Percentiles rank a stretch among this genome's conserved stretches.
Evolutionary conservation across 768 basidiomycete species (phyloP).

Genomic region (Dendrothele bispora): DNA sequence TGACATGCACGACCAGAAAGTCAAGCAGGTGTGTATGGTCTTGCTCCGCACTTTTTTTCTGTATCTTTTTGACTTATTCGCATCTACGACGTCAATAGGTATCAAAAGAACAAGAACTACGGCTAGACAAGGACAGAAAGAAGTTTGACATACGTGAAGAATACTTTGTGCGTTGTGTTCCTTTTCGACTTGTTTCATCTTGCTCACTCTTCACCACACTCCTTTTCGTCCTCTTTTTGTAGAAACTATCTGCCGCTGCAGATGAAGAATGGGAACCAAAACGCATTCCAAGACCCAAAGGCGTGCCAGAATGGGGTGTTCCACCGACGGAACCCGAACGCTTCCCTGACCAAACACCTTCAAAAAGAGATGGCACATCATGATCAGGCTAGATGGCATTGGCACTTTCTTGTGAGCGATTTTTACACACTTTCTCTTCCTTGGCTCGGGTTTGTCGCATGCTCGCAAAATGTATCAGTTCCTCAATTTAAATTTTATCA

Average conservation of each 20-base stretch:
- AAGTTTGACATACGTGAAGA: slow-evolving; percentile 94
- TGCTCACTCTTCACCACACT: background rate
- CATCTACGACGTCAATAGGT: slow-evolving; percentile 40
- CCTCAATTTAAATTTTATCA: no score
- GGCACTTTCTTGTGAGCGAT: no score
- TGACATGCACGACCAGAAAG: slow-evolving; percentile 81
- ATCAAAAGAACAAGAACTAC: slow-evolving; percentile 75
- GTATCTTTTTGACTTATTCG: background rate
- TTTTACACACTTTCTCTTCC: no score
- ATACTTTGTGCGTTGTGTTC: slow-evolving; percentile 75
- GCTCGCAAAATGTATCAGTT: no score
- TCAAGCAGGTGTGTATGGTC: slow-evolving; percentile 53
- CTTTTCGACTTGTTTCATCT: background rate
- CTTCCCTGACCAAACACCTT: no score
- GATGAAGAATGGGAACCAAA: slow-evolving; percentile 86
- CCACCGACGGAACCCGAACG: slow-evolving; percentile 69
- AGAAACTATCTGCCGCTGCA: slow-evolving; percentile 65
- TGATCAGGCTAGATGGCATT: no score
- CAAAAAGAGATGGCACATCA: no score
- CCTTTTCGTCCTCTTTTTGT: no score
- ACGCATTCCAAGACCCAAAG: slow-evolving; percentile 78
- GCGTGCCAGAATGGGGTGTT: slow-evolving; percentile 93
- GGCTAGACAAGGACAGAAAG: slow-evolving; percentile 66
- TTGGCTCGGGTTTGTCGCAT: no score
- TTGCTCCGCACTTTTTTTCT: background rate